A percentile compares a stretch with the other conserved stretches of the same genome.
phyloP scores from a whole-genome alignment of 768 basidiomycete species.

The Suillus weaverae region DNA sequence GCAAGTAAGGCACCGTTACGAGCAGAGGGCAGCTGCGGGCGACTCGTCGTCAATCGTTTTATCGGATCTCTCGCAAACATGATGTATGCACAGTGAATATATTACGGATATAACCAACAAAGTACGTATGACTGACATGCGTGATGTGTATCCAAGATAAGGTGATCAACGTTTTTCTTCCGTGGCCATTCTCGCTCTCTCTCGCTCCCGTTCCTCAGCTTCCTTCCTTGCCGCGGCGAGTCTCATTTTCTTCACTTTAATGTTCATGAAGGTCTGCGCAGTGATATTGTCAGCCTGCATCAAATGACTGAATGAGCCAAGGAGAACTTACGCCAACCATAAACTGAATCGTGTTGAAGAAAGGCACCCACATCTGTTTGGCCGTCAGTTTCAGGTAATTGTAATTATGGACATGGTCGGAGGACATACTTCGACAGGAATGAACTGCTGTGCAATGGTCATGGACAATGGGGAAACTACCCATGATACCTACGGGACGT shows the following conservation, averaged over 20 bases:
- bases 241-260: conserved; percentile 63
- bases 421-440: conserved; percentile 66
- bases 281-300: conserved; percentile 1
- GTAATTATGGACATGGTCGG: background rate
- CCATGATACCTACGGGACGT: conserved; percentile 65
- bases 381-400: conserved; percentile 8
- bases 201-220: conserved; percentile 36
- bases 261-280: conserved; percentile 69
- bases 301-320: conserved; percentile 5
- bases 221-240: conserved; percentile 56
- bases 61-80: conserved; percentile 12
- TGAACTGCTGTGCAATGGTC: conserved; percentile 74
- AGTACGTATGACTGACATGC: background rate
- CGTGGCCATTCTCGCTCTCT: conserved; percentile 24
- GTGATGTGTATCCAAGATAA: conserved; percentile 9
- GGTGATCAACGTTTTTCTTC: conserved; percentile 11
- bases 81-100: conserved; percentile 4
- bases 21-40: conserved; percentile 35
- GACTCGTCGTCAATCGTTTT: conserved; percentile 37
- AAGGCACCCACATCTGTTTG: conserved; percentile 79
- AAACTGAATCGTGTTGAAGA: conserved; percentile 81
- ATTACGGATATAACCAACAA: conserved; percentile 17
- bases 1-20: conserved; percentile 40
- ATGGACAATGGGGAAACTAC: conserved; percentile 73
- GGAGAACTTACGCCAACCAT: conserved; percentile 60